A percentile compares a stretch with the other conserved stretches of the same genome.
Conservation (phyloP, 352 stramenopile species). For the Thalassiosira exigua region DNA sequence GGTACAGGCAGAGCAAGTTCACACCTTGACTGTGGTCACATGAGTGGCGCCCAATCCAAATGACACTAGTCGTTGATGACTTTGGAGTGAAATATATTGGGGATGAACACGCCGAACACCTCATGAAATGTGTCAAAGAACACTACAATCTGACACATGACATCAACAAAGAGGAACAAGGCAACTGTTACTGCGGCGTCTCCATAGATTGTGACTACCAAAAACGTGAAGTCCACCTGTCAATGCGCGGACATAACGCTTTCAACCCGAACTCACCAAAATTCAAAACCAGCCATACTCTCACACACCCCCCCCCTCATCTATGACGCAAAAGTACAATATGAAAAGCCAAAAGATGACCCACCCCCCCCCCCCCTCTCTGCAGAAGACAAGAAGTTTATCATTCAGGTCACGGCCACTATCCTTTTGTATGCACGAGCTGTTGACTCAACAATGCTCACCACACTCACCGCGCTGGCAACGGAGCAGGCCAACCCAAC, state of each 20-base stretch:
- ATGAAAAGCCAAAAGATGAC: slow-evolving; percentile 8
- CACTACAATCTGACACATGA: slow-evolving; percentile 46
- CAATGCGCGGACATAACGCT: slow-evolving; percentile 25
- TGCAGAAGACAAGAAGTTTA: slow-evolving; percentile 23
- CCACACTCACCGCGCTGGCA: slow-evolving; percentile 35
- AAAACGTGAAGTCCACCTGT: too few relatives aligned
- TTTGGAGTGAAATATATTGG: slow-evolving; percentile 53
- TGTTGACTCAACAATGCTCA: slow-evolving; percentile 39
- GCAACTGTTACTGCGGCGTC: slow-evolving; percentile 46
- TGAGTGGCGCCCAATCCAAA: too few relatives aligned
- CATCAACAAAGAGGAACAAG: too few relatives aligned
- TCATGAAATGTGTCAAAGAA: slow-evolving; percentile 27
- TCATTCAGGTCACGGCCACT: slow-evolving; percentile 52
- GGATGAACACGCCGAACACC: slow-evolving; percentile 42
- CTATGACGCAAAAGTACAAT: slow-evolving; percentile 53
- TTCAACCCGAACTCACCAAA: slow-evolving; percentile 24
- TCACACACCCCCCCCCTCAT: too few relatives aligned
- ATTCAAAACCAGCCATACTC: slow-evolving; percentile 23
- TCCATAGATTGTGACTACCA: slow-evolving; percentile 63
- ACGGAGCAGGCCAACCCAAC: slow-evolving; percentile 25
- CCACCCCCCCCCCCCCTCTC: slow-evolving; percentile 3
- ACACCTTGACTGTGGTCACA: slow-evolving; percentile 55
- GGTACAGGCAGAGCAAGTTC: slow-evolving; percentile 6
- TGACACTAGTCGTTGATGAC: slow-evolving; percentile 56
- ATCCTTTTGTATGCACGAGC: slow-evolving; percentile 51